Evolutionary conservation across 768 basidiomycete genomes (phyloP).

Genomic region (Fistulinella prunicolor): DNA sequence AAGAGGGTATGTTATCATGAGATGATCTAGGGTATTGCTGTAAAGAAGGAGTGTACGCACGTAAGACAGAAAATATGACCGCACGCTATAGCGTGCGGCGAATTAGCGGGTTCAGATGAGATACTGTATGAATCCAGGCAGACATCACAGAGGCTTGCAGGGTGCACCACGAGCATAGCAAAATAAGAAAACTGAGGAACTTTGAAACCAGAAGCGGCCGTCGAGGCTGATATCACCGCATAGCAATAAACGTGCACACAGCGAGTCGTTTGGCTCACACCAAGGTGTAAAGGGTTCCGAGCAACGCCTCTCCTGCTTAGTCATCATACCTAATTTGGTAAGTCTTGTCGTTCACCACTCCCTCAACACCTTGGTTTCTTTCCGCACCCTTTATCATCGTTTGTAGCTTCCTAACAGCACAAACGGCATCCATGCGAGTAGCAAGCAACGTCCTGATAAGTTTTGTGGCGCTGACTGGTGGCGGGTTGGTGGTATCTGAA

Average conservation of each 20-base stretch:
- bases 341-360: constrained; percentile 11
- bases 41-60: constrained; percentile 40
- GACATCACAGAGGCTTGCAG: constrained; percentile 72
- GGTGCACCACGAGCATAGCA: constrained; percentile 61
- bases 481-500: background rate
- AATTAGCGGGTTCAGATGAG: constrained; percentile 46
- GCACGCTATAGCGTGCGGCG: constrained; percentile 71
- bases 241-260: constrained; percentile 33
- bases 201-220: constrained; percentile 26
- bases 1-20: constrained; percentile 1
- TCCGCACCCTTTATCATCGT: background rate
- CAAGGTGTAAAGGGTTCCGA: constrained; percentile 22
- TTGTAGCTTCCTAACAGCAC: background rate
- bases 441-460: constrained; percentile 33
- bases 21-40: constrained; percentile 12
- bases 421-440: constrained; percentile 29
- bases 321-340: constrained; percentile 21
- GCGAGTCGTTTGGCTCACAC: constrained; percentile 11
- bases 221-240: constrained; percentile 31
- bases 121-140: constrained; percentile 61
- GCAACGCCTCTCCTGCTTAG: constrained; percentile 15
- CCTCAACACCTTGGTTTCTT: background rate
- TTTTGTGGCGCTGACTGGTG: constrained; percentile 21
- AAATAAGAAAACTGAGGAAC: constrained; percentile 22
- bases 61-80: constrained; percentile 72